Evolutionary conservation across 2,329 filamentous ascomycete genomes (phyloP).

Genomic region (Penicillium digitatum): DNA sequence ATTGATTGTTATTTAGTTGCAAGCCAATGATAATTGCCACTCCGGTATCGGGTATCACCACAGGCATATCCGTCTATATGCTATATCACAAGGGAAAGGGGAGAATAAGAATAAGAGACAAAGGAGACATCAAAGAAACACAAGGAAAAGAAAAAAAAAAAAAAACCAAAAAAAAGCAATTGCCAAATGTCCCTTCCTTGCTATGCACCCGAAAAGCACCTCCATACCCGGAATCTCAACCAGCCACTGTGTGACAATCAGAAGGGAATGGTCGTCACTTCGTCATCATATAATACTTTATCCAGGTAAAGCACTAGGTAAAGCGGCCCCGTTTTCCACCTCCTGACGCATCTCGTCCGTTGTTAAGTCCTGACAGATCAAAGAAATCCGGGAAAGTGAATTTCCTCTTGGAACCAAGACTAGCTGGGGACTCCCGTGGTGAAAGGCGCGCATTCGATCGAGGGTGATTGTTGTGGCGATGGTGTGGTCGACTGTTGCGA

Average conservation of each 20-base stretch:
- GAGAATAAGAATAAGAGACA: slow-evolving; percentile 9
- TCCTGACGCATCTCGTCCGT: slow-evolving; percentile 42
- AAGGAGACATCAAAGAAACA: slow-evolving; percentile 1
- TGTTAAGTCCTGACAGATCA: slow-evolving; percentile 46
- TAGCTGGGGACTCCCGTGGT: slow-evolving; percentile 37
- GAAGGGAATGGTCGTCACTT: slow-evolving; percentile 34
- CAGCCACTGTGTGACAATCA: slow-evolving; percentile 33
- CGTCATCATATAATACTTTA: slow-evolving; percentile 27
- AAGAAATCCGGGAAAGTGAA: slow-evolving; percentile 49
- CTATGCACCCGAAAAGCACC: slow-evolving; percentile 31
- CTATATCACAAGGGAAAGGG: slow-evolving; percentile 22
- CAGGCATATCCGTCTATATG: slow-evolving; percentile 35
- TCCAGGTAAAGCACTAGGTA: slow-evolving; percentile 27
- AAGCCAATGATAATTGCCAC: slow-evolving; percentile 28
- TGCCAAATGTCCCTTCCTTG: slow-evolving; percentile 31
- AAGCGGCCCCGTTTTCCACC: slow-evolving; percentile 49
- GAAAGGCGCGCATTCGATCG: slow-evolving; percentile 38
- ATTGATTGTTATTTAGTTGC: slow-evolving; percentile 21
- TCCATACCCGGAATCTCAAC: slow-evolving; percentile 19
- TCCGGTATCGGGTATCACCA: slow-evolving; percentile 39
- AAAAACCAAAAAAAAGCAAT: slow-evolving; percentile 11
- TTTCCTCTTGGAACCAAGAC: slow-evolving; percentile 48
- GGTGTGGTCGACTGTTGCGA: slow-evolving; percentile 39
- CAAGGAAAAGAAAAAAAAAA: slow-evolving; percentile 14
- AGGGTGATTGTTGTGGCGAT: slow-evolving; percentile 38